Evolutionary conservation across 2,329 filamentous ascomycete species (phyloP).

Genomic region (Corynespora cassiicola): DNA sequence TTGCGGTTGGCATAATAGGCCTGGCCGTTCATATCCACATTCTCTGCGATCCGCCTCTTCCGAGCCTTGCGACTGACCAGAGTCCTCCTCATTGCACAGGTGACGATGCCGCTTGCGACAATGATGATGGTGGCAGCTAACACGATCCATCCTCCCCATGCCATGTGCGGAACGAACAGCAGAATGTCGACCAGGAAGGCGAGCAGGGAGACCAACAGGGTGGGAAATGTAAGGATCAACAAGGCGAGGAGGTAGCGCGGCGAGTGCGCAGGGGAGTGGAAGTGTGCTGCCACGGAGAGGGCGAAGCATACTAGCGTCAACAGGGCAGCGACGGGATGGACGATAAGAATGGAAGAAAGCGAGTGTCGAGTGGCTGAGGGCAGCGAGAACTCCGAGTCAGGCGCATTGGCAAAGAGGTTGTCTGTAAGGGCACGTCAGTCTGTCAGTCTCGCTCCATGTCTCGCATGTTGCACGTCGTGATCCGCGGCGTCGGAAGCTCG

Average conservation of each 20-base stretch:
- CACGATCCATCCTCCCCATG: conserved; percentile 94
- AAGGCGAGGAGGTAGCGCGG: conserved; percentile 84
- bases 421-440: too few relatives aligned
- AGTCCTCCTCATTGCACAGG: conserved; percentile 93
- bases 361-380: conserved; percentile 70
- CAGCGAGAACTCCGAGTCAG: conserved; percentile 63
- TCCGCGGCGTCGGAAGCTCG: background rate
- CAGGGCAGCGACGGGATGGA: conserved; percentile 89
- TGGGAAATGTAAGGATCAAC: conserved; percentile 85
- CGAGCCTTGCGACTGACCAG: conserved; percentile 91
- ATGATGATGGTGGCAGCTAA: conserved; percentile 87
- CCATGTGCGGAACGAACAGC: conserved; percentile 90
- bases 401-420: conserved; percentile 54
- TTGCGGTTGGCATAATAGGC: conserved; percentile 74
- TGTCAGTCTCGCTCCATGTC: too few relatives aligned
- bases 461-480: background rate
- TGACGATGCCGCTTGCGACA: conserved; percentile 80
- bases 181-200: conserved; percentile 94
- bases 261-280: conserved; percentile 88
- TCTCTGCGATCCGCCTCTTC: conserved; percentile 88
- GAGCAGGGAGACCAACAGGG: conserved; percentile 81
- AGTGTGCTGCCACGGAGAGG: conserved; percentile 80
- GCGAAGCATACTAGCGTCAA: conserved; percentile 84
- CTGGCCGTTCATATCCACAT: conserved; percentile 95
- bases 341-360: conserved; percentile 87